Base-by-base conservation (phyloP, 1,284 basidiomycete species). In the Pisolithus thermaeus region DNA sequence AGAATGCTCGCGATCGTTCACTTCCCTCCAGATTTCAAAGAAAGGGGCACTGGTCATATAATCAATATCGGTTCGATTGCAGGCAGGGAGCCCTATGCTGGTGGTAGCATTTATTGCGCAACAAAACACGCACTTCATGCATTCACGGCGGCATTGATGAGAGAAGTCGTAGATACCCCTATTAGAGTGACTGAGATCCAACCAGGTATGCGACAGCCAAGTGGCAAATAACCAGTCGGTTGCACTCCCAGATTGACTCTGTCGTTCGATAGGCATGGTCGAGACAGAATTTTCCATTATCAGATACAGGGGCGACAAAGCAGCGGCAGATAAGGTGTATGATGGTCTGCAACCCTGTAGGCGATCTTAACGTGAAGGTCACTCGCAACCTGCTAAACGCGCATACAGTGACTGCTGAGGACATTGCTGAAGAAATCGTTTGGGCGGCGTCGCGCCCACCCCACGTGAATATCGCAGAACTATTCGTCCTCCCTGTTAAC, bases 391-490 rank as follows among this genome's bases (percentile, higher is more conserved):
- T 44, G 22, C 51, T 68, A 16, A 65, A 49, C 3, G 40, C 49
- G 14, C 42, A 30, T 28, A 16, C 61, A 84, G 88, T 93, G 64
- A 78, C 80, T 3, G 86, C 87, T 8, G 76, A 85, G 53, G 92
- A 96, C 65, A 87, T 96, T 49, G 96, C 96, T 1, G 95, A 99
- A 70, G 93, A 99, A 70, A 96, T 99, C 62, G 93, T 97, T 11
- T 99, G 93, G 93, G 84, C 86, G 18, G 93, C 95, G 18, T 78
- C 87, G 12, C 84, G 94, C 30, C 91, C 91, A 20, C 76, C 87
- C 27, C 91, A 93, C 62, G 88, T 94, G 47, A 91, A 94, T 64
- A 76, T 94, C 45, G 92, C 90, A 2, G 86, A 92, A 64, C 70
- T 89, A 14, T 81, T 83, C 56, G 78, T 92, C 45, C 79, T 90